Conservation (phyloP, 352 stramenopile genomes). For the Discostella stelligera region DNA sequence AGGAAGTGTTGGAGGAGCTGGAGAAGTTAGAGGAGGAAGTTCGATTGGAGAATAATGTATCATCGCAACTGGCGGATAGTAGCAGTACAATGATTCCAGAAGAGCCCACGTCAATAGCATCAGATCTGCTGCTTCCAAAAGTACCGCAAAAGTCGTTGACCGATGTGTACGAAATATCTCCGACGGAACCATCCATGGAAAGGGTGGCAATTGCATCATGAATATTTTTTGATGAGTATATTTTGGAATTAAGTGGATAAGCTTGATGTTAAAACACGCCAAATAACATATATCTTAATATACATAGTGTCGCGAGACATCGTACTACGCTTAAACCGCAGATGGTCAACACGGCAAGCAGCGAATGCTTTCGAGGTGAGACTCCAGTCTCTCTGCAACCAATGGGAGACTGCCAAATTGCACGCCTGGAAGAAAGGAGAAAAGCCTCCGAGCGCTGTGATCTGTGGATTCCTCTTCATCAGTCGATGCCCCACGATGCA, state of each 20-base stretch:
- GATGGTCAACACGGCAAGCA: constrained; percentile 1
- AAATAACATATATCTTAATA: no score
- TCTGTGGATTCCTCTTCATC: constrained; percentile 1
- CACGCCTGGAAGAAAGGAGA: constrained; percentile 40
- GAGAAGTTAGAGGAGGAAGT: constrained; percentile 59
- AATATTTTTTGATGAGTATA: constrained; percentile 16
- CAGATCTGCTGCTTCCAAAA: constrained; percentile 19
- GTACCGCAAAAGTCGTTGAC: constrained; percentile 33
- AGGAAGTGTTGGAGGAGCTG: constrained; percentile 68
- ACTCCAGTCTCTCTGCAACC: constrained; percentile 39
- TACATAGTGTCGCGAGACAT: no score
- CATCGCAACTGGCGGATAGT: no score
- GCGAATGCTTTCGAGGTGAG: constrained; percentile 27
- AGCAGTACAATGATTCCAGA: no score
- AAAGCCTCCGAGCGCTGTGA: constrained; percentile 16
- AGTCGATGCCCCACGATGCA: background rate
- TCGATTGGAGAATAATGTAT: constrained; percentile 28
- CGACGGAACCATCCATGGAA: background rate
- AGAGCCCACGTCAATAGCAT: background rate
- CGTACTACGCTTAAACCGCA: background rate
- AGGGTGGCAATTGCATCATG: constrained; percentile 44
- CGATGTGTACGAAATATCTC: constrained; percentile 15
- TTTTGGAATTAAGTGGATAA: background rate
- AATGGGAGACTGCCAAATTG: constrained; percentile 33
- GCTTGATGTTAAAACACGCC: background rate